Evolutionary conservation across 2,329 filamentous ascomycete species (phyloP), one percentile per base, ranked within the genome.

Genomic region (Westerdykella aurantiaca): DNA sequence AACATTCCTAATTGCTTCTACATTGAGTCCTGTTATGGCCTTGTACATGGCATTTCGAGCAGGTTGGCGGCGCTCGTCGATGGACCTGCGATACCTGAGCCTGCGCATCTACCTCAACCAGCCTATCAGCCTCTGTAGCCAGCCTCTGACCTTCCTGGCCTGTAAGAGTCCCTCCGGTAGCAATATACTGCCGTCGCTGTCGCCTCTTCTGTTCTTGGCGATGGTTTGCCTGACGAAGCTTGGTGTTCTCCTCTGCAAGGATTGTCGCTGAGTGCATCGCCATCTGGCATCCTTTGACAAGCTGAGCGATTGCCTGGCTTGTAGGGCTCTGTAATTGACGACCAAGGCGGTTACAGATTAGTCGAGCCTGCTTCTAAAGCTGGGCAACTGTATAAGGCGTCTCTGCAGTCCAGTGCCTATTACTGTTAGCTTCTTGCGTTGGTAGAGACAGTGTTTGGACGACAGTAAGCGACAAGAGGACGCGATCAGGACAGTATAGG

Each of bases 301-400:
- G 43, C 41, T 54, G 40, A n/a, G 11, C 10, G 16, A 56, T 43
- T 41, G 47, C 51, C 18, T 44, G 29, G 35, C 34, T 56, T 5
- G 39, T 47, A 37, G 47, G 51, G 43, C 49, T 56, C 47, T 56
- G 43, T 21, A 46, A 52, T 22, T 47, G 34, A 11, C 49, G 50
- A 16, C 39, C 14, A 39, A 55, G 44, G 9, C 45, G 45, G 6
- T 50, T 39, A 21, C 34, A 25, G 31, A 53, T 22, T 34, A 49
- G 45, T 4, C 33, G 34, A 44, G 47, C 48, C 50, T 57, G 45
- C 50, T 56, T 38, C 48, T 56, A n/a, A 40, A 56, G 53, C 48
- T 56, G 39, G 11, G 16, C 39, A 41, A 39, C 31, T 35, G 47
- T 54, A 52, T 44, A 39, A n/a, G 48, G 48, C 21, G 45, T 56